phyloP scores from a whole-genome alignment of 305 asterid genomes.

The Stenogyne calaminthoides region DNA sequence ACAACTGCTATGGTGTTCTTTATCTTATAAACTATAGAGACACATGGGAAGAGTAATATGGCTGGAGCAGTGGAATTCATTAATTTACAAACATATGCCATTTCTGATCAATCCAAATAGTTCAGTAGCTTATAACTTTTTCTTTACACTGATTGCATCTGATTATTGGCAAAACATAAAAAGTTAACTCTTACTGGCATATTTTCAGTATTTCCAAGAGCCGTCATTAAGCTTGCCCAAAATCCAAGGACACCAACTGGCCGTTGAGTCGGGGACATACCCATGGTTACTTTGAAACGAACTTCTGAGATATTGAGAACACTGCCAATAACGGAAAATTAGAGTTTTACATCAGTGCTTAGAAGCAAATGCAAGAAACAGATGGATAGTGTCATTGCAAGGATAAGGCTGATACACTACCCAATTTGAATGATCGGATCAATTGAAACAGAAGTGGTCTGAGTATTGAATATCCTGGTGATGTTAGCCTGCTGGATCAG shows the following conservation, averaged over 20 bases:
- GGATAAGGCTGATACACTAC: conserved; percentile 45
- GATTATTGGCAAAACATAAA: conserved; percentile 24
- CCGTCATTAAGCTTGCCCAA: conserved; percentile 99
- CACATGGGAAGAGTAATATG: conserved; percentile 6
- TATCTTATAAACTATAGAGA: background rate
- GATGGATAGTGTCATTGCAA: conserved; percentile 20
- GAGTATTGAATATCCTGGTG: conserved; percentile 55
- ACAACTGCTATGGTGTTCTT: background rate
- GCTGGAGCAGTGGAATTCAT: background rate
- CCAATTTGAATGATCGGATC: conserved; percentile 96
- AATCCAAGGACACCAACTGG: conserved; percentile 99
- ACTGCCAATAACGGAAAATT: conserved; percentile 53
- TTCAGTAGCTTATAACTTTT: conserved; percentile 26
- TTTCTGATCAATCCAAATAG: conserved; percentile 14
- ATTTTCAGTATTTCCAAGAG: conserved; percentile 98
- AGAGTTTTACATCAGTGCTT: conserved; percentile 23
- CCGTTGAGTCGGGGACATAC: conserved; percentile 99
- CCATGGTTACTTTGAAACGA: conserved; percentile 96
- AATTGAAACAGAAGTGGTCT: conserved; percentile 90
- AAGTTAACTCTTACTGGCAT: conserved; percentile 82
- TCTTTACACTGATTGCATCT: conserved; percentile 18
- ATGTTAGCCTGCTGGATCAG: conserved; percentile 85
- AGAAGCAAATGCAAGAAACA: conserved; percentile 26
- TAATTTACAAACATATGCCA: background rate
- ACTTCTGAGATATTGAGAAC: conserved; percentile 93